These are phyloP conservation scores for Melaleuca quinquenervia DNA, from an alignment of 345 rosid species.

Conservation along the genomic window DNA sequence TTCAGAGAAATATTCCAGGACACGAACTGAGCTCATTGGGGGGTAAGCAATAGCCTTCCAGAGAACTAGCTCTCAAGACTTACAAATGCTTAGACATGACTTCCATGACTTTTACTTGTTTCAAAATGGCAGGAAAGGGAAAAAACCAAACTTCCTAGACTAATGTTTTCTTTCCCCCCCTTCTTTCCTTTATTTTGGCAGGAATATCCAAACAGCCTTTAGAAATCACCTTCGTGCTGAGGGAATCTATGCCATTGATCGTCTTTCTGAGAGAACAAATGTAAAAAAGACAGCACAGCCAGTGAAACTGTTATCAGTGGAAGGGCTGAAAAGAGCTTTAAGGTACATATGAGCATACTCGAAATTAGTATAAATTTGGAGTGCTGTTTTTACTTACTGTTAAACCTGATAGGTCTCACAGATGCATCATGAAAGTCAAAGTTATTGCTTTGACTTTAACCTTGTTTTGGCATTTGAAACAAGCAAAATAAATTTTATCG, in stretches of 20 bases:
- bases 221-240: constrained; percentile 31
- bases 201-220: constrained; percentile 63
- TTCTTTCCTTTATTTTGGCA: constrained; percentile 6
- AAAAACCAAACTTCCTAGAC: not conserved
- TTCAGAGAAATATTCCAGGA: constrained; percentile 41
- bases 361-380: too few species aligned
- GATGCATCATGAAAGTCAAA: not conserved
- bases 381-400: not conserved
- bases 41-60: constrained; percentile 39
- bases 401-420: not conserved
- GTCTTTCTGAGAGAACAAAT: constrained; percentile 33
- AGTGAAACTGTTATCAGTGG: constrained; percentile 54
- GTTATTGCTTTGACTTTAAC: not conserved
- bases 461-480: not conserved
- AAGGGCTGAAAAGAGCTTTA: constrained; percentile 69
- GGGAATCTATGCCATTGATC: constrained; percentile 68
- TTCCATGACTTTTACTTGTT: not conserved
- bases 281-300: constrained; percentile 37
- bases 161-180: not conserved
- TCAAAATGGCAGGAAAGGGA: not conserved
- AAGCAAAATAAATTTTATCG: not conserved
- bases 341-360: constrained; percentile 26
- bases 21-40: constrained; percentile 70
- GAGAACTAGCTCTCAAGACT: not conserved
- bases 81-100: not conserved